Evolutionary conservation across 139 green algal genomes (phyloP).

Genomic region (Auxenochlorella protothecoides): DNA sequence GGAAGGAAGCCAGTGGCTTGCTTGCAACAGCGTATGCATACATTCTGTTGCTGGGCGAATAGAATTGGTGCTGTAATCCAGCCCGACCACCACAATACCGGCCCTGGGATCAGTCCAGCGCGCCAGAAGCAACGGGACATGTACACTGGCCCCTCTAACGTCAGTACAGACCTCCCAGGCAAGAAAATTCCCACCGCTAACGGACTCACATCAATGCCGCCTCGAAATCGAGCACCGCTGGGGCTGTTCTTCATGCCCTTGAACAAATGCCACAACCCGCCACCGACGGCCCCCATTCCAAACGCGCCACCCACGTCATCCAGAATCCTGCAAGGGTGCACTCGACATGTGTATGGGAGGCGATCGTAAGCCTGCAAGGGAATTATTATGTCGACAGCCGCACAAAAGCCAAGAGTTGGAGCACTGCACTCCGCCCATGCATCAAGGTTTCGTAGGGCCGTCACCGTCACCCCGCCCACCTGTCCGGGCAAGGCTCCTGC

Average conservation of each 20-base stretch:
- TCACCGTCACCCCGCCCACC: conserved; percentile 3
- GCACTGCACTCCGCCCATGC: too few relatives aligned
- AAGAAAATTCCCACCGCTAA: neutral
- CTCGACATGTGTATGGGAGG: neutral
- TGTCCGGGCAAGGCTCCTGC: conserved; percentile 35
- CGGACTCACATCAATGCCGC: conserved; percentile 75
- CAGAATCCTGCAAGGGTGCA: conserved; percentile 63
- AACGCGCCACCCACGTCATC: conserved; percentile 97
- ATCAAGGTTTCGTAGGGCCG: neutral
- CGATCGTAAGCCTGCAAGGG: neutral
- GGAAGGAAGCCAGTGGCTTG: neutral
- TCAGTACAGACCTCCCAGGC: too few relatives aligned
- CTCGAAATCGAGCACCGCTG: conserved; percentile 55
- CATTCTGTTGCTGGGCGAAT: neutral
- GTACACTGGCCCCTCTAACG: too few relatives aligned
- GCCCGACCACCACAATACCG: too few relatives aligned
- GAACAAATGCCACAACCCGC: conserved; percentile 83
- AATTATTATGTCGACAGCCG: neutral
- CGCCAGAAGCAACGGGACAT: too few relatives aligned
- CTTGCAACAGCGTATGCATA: neutral
- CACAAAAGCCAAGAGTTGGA: neutral
- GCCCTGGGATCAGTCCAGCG: too few relatives aligned
- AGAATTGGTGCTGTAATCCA: too few relatives aligned
- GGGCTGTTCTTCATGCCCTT: conserved; percentile 90
- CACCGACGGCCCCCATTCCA: conserved; percentile 96